Evolutionary conservation across 2,329 filamentous ascomycete species (phyloP), one percentile per base, ranked within the genome.

Genomic region (Alternaria incomplexa): DNA sequence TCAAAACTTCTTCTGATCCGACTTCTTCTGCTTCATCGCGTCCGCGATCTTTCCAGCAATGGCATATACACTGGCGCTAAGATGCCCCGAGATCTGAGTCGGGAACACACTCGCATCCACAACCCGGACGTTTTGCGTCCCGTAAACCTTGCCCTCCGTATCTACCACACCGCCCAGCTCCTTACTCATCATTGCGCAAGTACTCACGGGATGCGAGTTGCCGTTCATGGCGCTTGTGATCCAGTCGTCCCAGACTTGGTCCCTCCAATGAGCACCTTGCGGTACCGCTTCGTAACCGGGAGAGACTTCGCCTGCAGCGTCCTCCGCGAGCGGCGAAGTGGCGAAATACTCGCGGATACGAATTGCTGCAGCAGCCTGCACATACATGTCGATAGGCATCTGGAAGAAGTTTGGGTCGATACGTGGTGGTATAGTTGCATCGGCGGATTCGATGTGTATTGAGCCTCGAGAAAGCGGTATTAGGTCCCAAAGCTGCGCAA

Each of bases 391-490:
- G 30, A 79, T 78, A 3, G 79, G 76, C 10, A 83, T 73, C 54
- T 79, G 76, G 66, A 83, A 79, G 67, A 81, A 83, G 53, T 79
- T 79, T 3, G 82, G 81, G 58, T 84, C 72, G 66, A 84, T 81
- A 15, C 44, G 54, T 0, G 83, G 82, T 7, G 75, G 64, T 36
- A 78, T 61, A 20, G 76, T 71, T 3, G 78, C 76, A 17, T 80
- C 72, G 9, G 73, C 28, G 1, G 72, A 69, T 13, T 65, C 62
- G 50, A 80, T 75, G 61, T 79, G 78, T 15, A 80, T 66, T 40
- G 62, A 70, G 45, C 79, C 79, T n/a, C 73, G 72, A 7, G 77
- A 77, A 59, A 80, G 76, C 1, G 78, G 78, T 5, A 80, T 65
- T 11, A 80, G 69, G 45, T 75, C 79, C 80, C 80, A 81, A 44